These are phyloP conservation scores for Geotrichum restrictum DNA, from an alignment of 1,139 yeast genomes.

Conservation along the genomic window DNA sequence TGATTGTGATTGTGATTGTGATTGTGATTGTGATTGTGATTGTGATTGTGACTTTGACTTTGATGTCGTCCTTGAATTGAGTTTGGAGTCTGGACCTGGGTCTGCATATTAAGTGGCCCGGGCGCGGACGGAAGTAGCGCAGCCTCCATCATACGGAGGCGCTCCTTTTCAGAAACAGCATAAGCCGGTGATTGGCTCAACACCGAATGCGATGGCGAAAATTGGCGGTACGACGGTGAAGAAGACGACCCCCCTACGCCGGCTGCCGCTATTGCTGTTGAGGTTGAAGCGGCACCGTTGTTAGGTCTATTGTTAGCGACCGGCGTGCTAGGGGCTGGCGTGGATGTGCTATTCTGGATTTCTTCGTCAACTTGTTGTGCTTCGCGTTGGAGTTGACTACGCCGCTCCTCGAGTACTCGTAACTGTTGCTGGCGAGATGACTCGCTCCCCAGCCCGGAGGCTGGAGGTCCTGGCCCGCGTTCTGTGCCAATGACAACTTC, in stretches of 20 bases:
- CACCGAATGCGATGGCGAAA: not conserved
- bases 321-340: conserved; percentile 1
- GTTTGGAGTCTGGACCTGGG: not conserved
- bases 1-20: not conserved
- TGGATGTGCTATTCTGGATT: conserved; percentile 18
- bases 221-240: not conserved
- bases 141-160: conserved; percentile 50
- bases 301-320: not conserved
- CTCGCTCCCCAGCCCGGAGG: conserved; percentile 17
- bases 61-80: not conserved
- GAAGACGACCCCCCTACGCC: not conserved
- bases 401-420: not conserved
- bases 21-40: not conserved
- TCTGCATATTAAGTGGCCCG: not conserved
- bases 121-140: conserved; percentile 61
- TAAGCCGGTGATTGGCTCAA: conserved; percentile 5
- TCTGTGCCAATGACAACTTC: conserved; percentile 79
- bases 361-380: conserved; percentile 5
- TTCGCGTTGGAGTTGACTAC: not conserved
- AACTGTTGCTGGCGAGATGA: not conserved
- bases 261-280: conserved; percentile 17
- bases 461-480: conserved; percentile 40
- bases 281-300: conserved; percentile 21
- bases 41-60: not conserved
- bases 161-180: conserved; percentile 49